These are phyloP conservation scores for Plasmodium adleri DNA, from an alignment of 169 alveolate species.

Conservation along the genomic window DNA sequence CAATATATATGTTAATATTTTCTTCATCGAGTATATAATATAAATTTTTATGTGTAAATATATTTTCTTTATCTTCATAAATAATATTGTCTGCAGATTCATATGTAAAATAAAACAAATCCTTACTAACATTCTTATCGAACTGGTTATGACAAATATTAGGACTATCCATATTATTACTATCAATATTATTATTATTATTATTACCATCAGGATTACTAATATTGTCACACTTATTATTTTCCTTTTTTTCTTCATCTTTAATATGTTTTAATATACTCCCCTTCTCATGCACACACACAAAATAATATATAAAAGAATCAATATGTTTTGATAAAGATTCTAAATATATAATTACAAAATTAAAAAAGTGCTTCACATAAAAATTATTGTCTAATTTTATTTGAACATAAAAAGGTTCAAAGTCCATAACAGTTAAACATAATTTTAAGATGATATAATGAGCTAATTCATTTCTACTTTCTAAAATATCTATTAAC, in stretches of 20 bases:
- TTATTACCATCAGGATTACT: too few species aligned
- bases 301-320: conserved; percentile 21
- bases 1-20: conserved; percentile 28
- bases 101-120: neutral
- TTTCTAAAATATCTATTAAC: conserved; percentile 19
- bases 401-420: conserved; percentile 34
- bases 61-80: conserved; percentile 7
- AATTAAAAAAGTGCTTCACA: conserved; percentile 51
- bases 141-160: too few species aligned
- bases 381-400: conserved; percentile 9
- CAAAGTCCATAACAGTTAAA: conserved; percentile 56
- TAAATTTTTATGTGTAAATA: conserved; percentile 31
- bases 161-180: too few species aligned
- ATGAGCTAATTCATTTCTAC: conserved; percentile 47
- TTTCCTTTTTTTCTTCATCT: neutral
- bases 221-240: neutral
- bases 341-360: conserved; percentile 54
- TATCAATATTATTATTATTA: too few species aligned
- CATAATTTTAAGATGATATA: conserved; percentile 46
- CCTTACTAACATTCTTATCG: too few species aligned
- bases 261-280: neutral
- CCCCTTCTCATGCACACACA: conserved; percentile 31
- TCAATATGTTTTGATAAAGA: conserved; percentile 14
- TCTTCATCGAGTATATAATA: neutral
- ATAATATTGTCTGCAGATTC: neutral